These are phyloP conservation scores for Globisporangium parvum DNA, from an alignment of 352 stramenopile species.

Conservation along the genomic window DNA sequence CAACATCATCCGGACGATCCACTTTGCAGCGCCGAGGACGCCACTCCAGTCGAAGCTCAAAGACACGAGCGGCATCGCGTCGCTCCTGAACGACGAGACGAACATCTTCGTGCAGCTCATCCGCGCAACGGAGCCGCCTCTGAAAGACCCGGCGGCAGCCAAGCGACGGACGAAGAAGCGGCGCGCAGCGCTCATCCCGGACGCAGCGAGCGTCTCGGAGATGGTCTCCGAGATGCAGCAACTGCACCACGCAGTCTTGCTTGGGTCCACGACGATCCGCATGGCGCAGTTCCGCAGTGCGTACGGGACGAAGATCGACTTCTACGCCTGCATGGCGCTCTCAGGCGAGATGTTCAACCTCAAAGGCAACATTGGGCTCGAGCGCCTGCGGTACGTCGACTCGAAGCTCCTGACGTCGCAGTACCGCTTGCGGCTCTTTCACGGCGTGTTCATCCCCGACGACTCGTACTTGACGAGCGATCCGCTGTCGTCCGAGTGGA, in stretches of 20 bases:
- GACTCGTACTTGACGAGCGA: conserved; percentile 58
- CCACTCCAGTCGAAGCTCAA: conserved; percentile 69
- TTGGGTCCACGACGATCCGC: conserved; percentile 70
- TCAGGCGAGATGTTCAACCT: conserved; percentile 78
- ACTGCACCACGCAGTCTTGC: conserved; percentile 36
- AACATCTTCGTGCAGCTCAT: conserved; percentile 76
- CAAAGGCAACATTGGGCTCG: conserved; percentile 77
- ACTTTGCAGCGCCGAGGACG: conserved; percentile 72
- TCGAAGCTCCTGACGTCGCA: conserved; percentile 58
- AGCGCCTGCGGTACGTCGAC: conserved; percentile 69
- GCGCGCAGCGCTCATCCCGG: conserved; percentile 33
- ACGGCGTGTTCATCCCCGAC: conserved; percentile 69
- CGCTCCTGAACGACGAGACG: conserved; percentile 63
- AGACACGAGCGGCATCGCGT: conserved; percentile 61
- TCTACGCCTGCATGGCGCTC: conserved; percentile 79
- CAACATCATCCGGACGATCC: conserved; percentile 69
- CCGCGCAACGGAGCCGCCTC: conserved; percentile 60
- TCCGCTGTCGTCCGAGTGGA: conserved; percentile 70
- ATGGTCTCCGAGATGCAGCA: conserved; percentile 32
- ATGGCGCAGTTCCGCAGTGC: conserved; percentile 77
- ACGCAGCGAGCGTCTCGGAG: conserved; percentile 19
- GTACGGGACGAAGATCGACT: conserved; percentile 83
- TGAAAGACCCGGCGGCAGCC: conserved; percentile 39
- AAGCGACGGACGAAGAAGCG: conserved; percentile 28
- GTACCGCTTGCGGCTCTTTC: conserved; percentile 54